These are phyloP conservation scores for Dactylella cylindrospora DNA, from an alignment of 2,329 filamentous ascomycete genomes.

Conservation along the genomic window DNA sequence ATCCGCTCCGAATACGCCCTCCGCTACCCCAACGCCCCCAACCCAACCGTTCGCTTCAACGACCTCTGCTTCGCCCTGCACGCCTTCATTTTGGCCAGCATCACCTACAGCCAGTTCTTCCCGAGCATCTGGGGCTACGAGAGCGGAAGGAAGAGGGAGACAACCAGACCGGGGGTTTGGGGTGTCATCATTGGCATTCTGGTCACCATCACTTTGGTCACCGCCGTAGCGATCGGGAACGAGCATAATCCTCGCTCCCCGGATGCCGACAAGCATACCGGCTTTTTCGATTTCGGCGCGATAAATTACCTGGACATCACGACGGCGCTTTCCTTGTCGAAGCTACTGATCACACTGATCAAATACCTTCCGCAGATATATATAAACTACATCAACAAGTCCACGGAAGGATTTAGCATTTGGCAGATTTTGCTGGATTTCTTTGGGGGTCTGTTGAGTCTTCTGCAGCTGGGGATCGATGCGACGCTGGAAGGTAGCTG, in stretches of 20 bases:
- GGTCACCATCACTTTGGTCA: conserved; percentile 58
- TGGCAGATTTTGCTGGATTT: conserved; percentile 81
- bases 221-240: conserved; percentile 53
- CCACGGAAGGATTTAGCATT: conserved; percentile 86
- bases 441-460: conserved; percentile 74
- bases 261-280: conserved; percentile 53
- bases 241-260: conserved; percentile 43
- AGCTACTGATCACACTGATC: conserved; percentile 80
- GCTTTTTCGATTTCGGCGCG: conserved; percentile 55
- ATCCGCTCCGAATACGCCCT: conserved; percentile 81
- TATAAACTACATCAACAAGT: conserved; percentile 79
- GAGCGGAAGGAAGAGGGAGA: conserved; percentile 55
- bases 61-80: conserved; percentile 86
- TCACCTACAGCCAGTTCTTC: conserved; percentile 78
- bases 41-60: conserved; percentile 84
- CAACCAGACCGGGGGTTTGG: conserved; percentile 63
- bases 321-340: conserved; percentile 74
- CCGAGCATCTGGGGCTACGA: conserved; percentile 72
- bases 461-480: conserved; percentile 80
- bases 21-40: conserved; percentile 70
- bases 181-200: conserved; percentile 68
- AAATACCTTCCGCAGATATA: conserved; percentile 90
- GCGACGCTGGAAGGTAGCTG: conserved; percentile 68
- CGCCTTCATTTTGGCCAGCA: conserved; percentile 68
- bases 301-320: conserved; percentile 50